A percentile compares a stretch with the other conserved stretches of the same genome.
Evolutionary conservation across 345 rosid species (phyloP).

Genomic region (Pseudoturritis turrita): DNA sequence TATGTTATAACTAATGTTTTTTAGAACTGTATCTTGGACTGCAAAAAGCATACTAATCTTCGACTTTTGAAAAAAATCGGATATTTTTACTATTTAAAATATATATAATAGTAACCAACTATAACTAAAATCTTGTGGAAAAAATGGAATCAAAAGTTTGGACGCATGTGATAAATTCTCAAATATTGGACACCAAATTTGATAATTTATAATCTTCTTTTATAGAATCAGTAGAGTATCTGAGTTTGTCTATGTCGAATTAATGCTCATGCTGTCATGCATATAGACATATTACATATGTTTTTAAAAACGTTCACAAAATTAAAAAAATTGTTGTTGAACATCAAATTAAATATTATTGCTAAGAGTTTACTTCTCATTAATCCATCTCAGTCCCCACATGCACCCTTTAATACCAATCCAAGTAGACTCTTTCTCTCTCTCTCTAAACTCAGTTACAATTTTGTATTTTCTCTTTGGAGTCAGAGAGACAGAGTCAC

Average conservation of each 20-base stretch:
- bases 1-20: neutral
- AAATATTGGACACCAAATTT: neutral
- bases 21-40: neutral
- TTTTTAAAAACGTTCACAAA: neutral
- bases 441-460: neutral
- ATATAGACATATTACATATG: neutral
- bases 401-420: slow-evolving; percentile 32
- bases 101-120: neutral
- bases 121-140: too few species aligned
- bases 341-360: slow-evolving; percentile 17
- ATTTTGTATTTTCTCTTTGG: neutral
- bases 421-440: slow-evolving; percentile 1
- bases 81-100: too few species aligned
- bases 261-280: slow-evolving; percentile 18
- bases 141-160: too few species aligned
- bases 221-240: neutral
- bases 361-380: slow-evolving; percentile 29
- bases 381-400: slow-evolving; percentile 30
- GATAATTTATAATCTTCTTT: neutral
- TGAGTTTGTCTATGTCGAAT: neutral
- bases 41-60: neutral
- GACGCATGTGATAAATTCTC: neutral
- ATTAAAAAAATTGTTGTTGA: neutral
- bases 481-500: slow-evolving; percentile 3
- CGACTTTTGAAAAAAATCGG: neutral